A percentile compares a stretch with the other conserved stretches of the same genome.
phyloP scores from a whole-genome alignment of 2,329 filamentous ascomycete genomes.

The Huntiella decipiens region DNA sequence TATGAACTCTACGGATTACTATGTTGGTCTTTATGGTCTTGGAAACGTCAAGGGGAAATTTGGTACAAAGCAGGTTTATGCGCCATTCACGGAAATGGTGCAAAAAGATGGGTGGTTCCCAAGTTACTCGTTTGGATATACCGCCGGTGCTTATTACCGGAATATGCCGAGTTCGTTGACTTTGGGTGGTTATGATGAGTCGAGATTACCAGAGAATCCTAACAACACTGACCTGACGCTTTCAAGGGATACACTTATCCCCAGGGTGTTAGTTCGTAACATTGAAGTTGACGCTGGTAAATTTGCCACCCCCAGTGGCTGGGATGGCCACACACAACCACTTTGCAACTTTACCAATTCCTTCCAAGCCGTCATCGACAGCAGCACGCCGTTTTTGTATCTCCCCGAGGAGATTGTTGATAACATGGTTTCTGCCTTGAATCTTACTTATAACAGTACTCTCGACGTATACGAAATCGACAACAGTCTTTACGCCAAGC shows the following conservation, averaged over 20 bases:
- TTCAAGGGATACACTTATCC: conserved; percentile 33
- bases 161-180: conserved; percentile 36
- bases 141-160: conserved; percentile 52
- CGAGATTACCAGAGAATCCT: conserved; percentile 30
- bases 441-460: conserved; percentile 43
- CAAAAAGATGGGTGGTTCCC: conserved; percentile 41
- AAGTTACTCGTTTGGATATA: conserved; percentile 58
- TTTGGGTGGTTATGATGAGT: conserved; percentile 47
- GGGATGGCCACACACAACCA: conserved; percentile 21
- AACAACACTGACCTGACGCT: conserved; percentile 43
- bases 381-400: conserved; percentile 45
- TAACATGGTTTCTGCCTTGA: conserved; percentile 43
- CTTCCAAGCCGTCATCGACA: conserved; percentile 39
- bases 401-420: conserved; percentile 41
- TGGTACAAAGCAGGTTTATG: conserved; percentile 26
- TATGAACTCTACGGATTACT: conserved; percentile 36
- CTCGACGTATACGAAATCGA: conserved; percentile 47
- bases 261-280: conserved; percentile 40
- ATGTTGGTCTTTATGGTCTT: conserved; percentile 35
- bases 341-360: conserved; percentile 28
- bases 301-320: conserved; percentile 18
- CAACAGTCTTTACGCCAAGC: conserved; percentile 33
- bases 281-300: conserved; percentile 24
- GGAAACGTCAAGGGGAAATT: conserved; percentile 37
- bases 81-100: conserved; percentile 37